Conservation (phyloP, 2,329 filamentous ascomycete genomes). For the Fusarium nanum region DNA sequence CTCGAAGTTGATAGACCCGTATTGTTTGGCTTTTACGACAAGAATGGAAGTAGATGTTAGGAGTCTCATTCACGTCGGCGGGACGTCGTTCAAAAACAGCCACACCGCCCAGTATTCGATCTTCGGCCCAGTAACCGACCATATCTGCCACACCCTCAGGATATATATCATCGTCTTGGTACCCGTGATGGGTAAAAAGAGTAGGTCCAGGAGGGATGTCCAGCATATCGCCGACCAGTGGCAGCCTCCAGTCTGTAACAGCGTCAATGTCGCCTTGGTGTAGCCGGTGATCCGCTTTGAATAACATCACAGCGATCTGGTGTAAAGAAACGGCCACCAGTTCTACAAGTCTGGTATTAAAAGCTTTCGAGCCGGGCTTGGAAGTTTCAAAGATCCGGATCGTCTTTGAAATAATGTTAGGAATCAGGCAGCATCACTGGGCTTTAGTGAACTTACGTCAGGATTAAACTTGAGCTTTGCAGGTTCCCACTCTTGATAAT, state of each 20-base stretch:
- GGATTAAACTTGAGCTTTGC: slow-evolving; percentile 19
- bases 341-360: slow-evolving; percentile 9
- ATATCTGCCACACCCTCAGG: slow-evolving; percentile 21
- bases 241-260: slow-evolving; percentile 19
- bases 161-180: slow-evolving; percentile 29
- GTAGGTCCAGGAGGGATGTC: slow-evolving; percentile 8
- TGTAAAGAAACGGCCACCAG: slow-evolving; percentile 15
- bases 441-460: not conserved
- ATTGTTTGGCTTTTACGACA: slow-evolving; percentile 22
- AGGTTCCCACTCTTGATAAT: slow-evolving; percentile 6
- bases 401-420: not conserved
- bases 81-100: slow-evolving; percentile 9
- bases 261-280: slow-evolving; percentile 17
- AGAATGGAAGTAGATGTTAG: slow-evolving; percentile 29
- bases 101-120: slow-evolving; percentile 23
- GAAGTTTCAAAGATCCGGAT: not conserved
- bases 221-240: not conserved
- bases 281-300: slow-evolving; percentile 15
- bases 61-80: not conserved
- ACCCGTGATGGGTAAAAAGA: slow-evolving; percentile 21
- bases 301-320: slow-evolving; percentile 12
- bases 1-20: slow-evolving; percentile 24
- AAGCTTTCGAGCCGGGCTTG: not conserved
- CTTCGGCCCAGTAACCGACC: slow-evolving; percentile 32
- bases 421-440: not conserved